A percentile compares a stretch with the other conserved stretches of the same genome.
phyloP scores from a whole-genome alignment of 306 rosid genomes.

The Prunus mume region DNA sequence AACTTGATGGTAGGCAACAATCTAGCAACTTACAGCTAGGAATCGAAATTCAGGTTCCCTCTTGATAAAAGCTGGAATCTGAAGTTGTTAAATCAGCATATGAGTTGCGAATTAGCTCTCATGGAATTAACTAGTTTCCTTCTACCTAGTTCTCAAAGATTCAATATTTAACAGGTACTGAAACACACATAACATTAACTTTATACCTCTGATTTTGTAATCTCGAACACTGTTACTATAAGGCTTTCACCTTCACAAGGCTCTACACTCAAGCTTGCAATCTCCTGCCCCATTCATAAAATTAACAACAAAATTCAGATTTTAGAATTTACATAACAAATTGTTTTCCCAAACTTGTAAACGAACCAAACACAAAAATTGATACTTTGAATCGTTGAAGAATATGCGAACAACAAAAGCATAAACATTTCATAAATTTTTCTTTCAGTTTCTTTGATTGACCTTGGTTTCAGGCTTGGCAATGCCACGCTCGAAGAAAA shows the following conservation, averaged over 20 bases:
- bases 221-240: constrained; percentile 72
- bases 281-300: constrained; percentile 47
- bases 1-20: neutral
- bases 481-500: constrained; percentile 92
- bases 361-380: neutral
- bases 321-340: neutral
- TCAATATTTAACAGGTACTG: constrained; percentile 3
- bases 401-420: neutral
- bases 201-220: constrained; percentile 71
- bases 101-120: neutral
- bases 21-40: constrained; percentile 59
- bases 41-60: constrained; percentile 94
- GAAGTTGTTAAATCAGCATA: constrained; percentile 15
- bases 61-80: constrained; percentile 84
- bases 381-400: neutral
- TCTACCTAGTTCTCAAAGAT: neutral
- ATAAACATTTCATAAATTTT: neutral
- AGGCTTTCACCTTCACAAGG: constrained; percentile 73
- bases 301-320: neutral
- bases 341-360: neutral
- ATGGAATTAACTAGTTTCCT: too few relatives aligned
- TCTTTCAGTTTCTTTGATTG: neutral
- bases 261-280: constrained; percentile 90
- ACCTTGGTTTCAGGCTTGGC: constrained; percentile 93
- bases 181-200: neutral